Base-by-base conservation (phyloP, 2,329 filamentous ascomycete species). In the Orbilia oligospora region DNA sequence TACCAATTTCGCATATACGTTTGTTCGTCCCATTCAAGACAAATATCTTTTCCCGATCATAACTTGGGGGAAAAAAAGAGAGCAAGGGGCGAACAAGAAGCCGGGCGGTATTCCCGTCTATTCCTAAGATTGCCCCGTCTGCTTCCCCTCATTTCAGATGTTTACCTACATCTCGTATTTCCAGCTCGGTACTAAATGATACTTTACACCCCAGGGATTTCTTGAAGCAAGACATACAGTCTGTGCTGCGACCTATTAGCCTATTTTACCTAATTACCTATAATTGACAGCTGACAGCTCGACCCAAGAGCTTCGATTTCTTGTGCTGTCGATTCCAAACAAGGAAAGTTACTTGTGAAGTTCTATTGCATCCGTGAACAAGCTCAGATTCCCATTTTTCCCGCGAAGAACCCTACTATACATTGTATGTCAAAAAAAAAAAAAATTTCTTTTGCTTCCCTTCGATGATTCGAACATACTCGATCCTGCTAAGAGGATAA, bases 181-280 rank as follows among this genome's bases (percentile, higher is more conserved):
- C 14, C 12, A 41, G 30, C 53, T 58, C 33, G 56, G 56, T 61
- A 61, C 56, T 44, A 18, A 9, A 44, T 16, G 56, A 58, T 24
- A 30, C 44, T 46, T 46, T 3, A n/a, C 3, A 16, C 30, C 22
- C 56, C 36, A 44, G 41, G 56, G 44, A 6, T 24, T 61, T 20
- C 4, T 24, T 16, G 56, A 61, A 61, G 56, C 56, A 27, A 61
- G 20, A 44, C 56, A 61, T 16, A 61, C 33, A 61, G 36, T 61
- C 33, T 61, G 53, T 58, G 53, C 53, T 38, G 53, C 14, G 56
- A 61, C 20, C 20, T 61, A 71, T 64, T 71, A 71, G 68, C 68
- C 68, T 71, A 71, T 71, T 71, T 71, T 71, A 71, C 68, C 68
- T 71, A 71, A 71, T 71, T 41, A 27, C 46, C 18, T 36, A n/a